Percentiles rank a stretch among this genome's conserved stretches.
These are phyloP conservation scores for Cercis canadensis DNA, from an alignment of 306 rosid species.

Conservation along the genomic window DNA sequence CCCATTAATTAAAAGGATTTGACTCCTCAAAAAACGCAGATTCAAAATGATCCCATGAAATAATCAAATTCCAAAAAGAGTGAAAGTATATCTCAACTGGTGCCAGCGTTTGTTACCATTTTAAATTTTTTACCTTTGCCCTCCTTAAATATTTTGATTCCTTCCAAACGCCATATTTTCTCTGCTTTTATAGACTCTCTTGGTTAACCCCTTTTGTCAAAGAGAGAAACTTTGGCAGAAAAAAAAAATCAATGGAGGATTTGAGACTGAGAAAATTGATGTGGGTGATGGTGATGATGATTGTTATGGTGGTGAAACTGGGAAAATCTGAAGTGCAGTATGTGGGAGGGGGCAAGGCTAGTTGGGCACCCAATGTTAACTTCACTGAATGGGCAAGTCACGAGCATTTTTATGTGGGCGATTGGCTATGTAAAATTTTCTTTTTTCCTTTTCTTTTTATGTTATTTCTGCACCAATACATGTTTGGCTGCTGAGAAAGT, in stretches of 20 bases:
- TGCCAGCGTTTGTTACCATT: too few species aligned
- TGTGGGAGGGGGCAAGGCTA: constrained; percentile 43
- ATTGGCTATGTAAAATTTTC: constrained; percentile 48
- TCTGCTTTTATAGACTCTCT: neutral
- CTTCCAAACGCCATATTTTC: neutral
- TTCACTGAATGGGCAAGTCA: constrained; percentile 44
- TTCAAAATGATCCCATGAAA: neutral
- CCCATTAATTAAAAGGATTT: neutral
- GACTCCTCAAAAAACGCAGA: neutral
- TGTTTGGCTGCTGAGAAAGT: neutral
- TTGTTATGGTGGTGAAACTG: constrained; percentile 20
- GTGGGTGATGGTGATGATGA: neutral
- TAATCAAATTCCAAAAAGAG: constrained; percentile 23
- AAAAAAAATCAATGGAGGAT: constrained; percentile 31
- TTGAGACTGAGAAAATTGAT: constrained; percentile 13
- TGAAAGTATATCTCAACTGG: neutral
- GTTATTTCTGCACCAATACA: too few species aligned
- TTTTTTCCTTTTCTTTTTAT: neutral
- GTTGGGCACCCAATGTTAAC: constrained; percentile 37
- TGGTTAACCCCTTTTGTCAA: neutral
- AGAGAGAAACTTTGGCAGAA: neutral
- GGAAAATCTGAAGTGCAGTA: constrained; percentile 22
- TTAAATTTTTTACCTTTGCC: constrained; percentile 16
- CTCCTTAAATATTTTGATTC: neutral
- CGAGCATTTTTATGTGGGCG: constrained; percentile 26